A percentile compares a stretch with the other conserved stretches of the same genome.
Conservation (phyloP, 164 flowering plant species). For the Magnolia kwangsiensis region DNA sequence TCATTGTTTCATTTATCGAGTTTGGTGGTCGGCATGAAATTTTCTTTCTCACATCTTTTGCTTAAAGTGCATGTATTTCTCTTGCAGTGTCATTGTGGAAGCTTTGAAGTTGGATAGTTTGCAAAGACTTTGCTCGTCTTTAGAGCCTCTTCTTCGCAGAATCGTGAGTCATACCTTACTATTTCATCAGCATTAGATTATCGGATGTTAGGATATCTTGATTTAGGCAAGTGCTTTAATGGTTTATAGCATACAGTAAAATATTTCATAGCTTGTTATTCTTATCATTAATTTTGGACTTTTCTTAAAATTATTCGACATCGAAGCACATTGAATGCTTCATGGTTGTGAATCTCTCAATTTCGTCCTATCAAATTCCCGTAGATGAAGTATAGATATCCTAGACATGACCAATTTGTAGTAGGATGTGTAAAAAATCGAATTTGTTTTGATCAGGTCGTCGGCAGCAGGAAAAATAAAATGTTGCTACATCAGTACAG, state of each 20-base stretch:
- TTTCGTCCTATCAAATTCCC: not conserved
- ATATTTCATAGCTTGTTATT: not conserved
- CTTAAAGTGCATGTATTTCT: not conserved
- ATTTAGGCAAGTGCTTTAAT: not conserved
- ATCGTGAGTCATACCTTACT: conserved; percentile 37
- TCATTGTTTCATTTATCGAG: not conserved
- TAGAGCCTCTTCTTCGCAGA: conserved; percentile 59
- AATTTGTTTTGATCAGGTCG: too few species aligned
- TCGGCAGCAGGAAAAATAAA: too few species aligned
- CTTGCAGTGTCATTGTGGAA: conserved; percentile 53
- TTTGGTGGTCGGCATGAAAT: not conserved
- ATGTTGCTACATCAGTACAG: too few species aligned
- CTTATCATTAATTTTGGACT: not conserved
- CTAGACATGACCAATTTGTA: too few species aligned
- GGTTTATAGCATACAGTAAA: too few species aligned
- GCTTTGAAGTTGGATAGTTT: conserved; percentile 55
- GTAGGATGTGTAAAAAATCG: too few species aligned
- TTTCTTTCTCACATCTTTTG: not conserved
- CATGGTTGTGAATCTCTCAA: not conserved
- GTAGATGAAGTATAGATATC: not conserved
- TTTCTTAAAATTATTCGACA: not conserved
- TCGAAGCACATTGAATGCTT: not conserved
- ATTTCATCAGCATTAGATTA: not conserved
- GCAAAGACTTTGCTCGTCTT: conserved; percentile 53
- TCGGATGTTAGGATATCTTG: not conserved